Evolutionary conservation across 345 rosid species (phyloP).

Genomic region (Sonneratia caseolaris): DNA sequence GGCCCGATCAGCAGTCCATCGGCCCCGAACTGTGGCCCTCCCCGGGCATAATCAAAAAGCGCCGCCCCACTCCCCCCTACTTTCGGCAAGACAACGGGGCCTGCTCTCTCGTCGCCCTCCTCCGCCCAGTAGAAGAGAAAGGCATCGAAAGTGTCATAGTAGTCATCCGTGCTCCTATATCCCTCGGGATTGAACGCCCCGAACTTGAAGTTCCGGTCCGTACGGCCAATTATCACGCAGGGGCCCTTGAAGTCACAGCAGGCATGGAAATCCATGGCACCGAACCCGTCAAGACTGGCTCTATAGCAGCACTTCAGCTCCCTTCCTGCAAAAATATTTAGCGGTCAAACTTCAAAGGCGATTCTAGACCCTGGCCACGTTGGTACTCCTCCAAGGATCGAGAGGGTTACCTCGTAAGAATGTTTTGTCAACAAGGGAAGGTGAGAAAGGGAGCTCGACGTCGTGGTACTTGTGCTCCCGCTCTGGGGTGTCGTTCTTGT

Average conservation of each 20-base stretch:
- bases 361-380: neutral
- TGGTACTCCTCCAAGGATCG: neutral
- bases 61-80: slow-evolving; percentile 90
- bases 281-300: slow-evolving; percentile 65
- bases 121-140: slow-evolving; percentile 76
- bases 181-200: slow-evolving; percentile 85
- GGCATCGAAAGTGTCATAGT: slow-evolving; percentile 66
- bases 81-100: slow-evolving; percentile 44
- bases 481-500: slow-evolving; percentile 24
- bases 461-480: slow-evolving; percentile 40
- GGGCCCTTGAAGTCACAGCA: slow-evolving; percentile 87
- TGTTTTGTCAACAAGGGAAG: slow-evolving; percentile 51
- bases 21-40: slow-evolving; percentile 67
- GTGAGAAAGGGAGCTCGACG: slow-evolving; percentile 50
- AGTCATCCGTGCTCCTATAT: slow-evolving; percentile 83
- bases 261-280: slow-evolving; percentile 68
- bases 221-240: slow-evolving; percentile 73
- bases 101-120: slow-evolving; percentile 10
- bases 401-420: slow-evolving; percentile 43
- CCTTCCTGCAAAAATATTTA: slow-evolving; percentile 30
- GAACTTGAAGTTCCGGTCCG: slow-evolving; percentile 56
- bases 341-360: neutral
- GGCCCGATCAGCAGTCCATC: slow-evolving; percentile 77
- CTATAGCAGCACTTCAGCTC: slow-evolving; percentile 73
- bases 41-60: slow-evolving; percentile 65